phyloP scores from a whole-genome alignment of 23 red algal genomes.

The Gracilaria domingensis region DNA sequence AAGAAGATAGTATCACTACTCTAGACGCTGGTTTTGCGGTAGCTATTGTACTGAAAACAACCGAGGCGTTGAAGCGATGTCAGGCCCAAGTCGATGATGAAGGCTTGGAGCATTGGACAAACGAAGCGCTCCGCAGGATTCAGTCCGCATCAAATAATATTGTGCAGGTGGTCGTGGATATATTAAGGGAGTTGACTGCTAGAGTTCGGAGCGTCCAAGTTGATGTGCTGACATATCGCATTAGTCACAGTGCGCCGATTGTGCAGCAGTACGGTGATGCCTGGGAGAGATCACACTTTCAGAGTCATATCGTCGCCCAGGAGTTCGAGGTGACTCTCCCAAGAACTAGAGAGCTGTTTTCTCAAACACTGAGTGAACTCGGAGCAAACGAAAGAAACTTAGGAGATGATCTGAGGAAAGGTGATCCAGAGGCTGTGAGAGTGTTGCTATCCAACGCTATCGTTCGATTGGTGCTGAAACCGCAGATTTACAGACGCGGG shows the following conservation, averaged over 20 bases:
- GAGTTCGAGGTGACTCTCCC: conserved; percentile 23
- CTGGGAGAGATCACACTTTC: conserved; percentile 50
- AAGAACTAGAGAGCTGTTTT: conserved; percentile 7
- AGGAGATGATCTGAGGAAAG: conserved; percentile 6
- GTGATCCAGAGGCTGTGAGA: conserved; percentile 5
- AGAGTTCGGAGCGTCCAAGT: conserved; percentile 17
- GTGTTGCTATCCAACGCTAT: conserved; percentile 21
- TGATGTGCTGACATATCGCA: conserved; percentile 36
- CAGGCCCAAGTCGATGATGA: conserved; percentile 59
- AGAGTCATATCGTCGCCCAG: conserved; percentile 36
- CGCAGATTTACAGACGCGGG: conserved; percentile 2
- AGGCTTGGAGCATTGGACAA: conserved; percentile 47
- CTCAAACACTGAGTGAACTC: conserved; percentile 13
- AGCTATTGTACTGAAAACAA: conserved; percentile 19
- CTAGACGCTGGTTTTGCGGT: conserved; percentile 48
- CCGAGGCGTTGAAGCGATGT: conserved; percentile 45
- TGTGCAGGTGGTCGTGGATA: conserved; percentile 32
- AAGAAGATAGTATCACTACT: conserved; percentile 14
- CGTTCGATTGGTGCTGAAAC: conserved; percentile 39
- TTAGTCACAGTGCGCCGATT: conserved; percentile 41
- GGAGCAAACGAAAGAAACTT: neutral
- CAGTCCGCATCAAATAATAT: conserved; percentile 41
- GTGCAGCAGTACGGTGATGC: conserved; percentile 61
- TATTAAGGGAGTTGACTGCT: conserved; percentile 37
- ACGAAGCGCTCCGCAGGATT: conserved; percentile 18